Base-by-base conservation (phyloP, 1,139 yeast species). In the Suhomyces bolitotheri region DNA sequence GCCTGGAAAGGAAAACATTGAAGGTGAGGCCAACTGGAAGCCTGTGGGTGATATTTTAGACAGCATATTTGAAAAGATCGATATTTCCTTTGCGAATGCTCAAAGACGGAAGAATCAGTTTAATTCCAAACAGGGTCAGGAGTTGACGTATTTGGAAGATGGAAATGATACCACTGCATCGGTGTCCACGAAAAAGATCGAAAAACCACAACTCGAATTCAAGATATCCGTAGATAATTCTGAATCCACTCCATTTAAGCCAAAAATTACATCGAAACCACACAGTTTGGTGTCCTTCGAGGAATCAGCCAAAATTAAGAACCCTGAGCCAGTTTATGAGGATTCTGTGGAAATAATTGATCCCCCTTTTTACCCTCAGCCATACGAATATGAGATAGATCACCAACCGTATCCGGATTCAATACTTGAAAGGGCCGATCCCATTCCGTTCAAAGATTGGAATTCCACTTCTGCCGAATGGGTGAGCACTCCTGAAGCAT, bases 331-430 rank as follows among this genome's bases (percentile, higher is more conserved):
- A 1, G 41, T 40, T 2, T 38, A 58, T 57, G 50, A 62, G 50
- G 46, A 66, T 62, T 16, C 73, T 58, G 36, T 71, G 45, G 64
- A 57, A 9, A 62, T 52, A 3, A 60, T 63, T 9, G 64, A 65
- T 21, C 85, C 87, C 3, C 68, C 77, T 4, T 86, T 80, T 55
- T 84, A 79, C 53, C 71, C 73, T 7, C 95, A 94, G 37, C 99
- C 99, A 0, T 94, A 94, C 51, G 78, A 70, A 39, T 59, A 64
- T 30, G 98, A 94, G 59, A 92, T 94, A 26, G 73, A 73, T 49
- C 62, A 71, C 24, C 85, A 80, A 41, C 78, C 79, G 31, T 90
- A 87, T 54, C 95, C 95, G 2, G 75, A 71, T 1, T 49, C 70
- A 31, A 71, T 85, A 1, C 60, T 80, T 30, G 47, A 62, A 11